Evolutionary conservation across 768 basidiomycete species (phyloP).

Genomic region (Boletales sp.): DNA sequence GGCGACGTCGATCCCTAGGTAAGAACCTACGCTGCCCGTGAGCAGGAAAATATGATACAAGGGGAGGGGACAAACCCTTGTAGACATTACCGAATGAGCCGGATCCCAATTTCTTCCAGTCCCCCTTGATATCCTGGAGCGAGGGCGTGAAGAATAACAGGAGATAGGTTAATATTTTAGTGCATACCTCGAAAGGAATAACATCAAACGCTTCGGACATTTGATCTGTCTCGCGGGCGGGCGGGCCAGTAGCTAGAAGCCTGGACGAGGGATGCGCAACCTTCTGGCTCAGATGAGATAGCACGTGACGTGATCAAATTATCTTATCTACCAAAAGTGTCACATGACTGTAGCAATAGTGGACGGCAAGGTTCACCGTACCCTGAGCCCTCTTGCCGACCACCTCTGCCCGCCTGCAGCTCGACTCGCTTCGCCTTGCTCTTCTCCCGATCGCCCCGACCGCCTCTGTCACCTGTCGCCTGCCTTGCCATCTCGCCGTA

Average conservation of each 20-base stretch:
- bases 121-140: constrained; percentile 75
- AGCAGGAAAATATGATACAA: neutral
- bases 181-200: constrained; percentile 75
- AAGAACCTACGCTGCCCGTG: constrained; percentile 52
- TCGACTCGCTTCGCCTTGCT: too few species aligned
- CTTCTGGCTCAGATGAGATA: constrained; percentile 11
- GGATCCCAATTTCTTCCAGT: constrained; percentile 88
- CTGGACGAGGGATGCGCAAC: neutral
- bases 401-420: too few species aligned
- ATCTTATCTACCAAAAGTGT: constrained; percentile 36
- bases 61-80: constrained; percentile 48
- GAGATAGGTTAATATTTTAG: neutral
- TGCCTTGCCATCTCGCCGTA: too few species aligned
- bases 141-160: neutral
- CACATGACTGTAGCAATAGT: too few species aligned
- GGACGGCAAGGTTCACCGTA: too few species aligned
- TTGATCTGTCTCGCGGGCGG: neutral
- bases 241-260: too few species aligned
- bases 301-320: constrained; percentile 30
- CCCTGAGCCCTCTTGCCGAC: too few species aligned
- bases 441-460: too few species aligned
- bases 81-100: constrained; percentile 93
- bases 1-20: constrained; percentile 94
- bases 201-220: constrained; percentile 80
- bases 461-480: too few species aligned